Conservation (phyloP, 2,329 filamentous ascomycete genomes). For the Verruconis gallopava region DNA sequence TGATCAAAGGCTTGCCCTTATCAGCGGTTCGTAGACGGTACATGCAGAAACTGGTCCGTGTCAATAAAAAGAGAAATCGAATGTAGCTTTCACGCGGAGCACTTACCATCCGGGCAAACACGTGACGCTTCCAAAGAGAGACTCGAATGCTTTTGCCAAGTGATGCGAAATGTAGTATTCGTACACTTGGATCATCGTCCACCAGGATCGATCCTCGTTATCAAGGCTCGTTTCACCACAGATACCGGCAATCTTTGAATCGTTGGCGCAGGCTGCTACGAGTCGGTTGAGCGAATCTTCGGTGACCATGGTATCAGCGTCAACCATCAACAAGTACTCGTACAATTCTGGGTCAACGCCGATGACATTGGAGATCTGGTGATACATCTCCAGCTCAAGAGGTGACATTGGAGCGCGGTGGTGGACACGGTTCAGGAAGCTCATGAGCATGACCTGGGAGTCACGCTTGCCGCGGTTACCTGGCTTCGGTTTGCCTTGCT, state of each 20-base stretch:
- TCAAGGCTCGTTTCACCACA: conserved; percentile 94
- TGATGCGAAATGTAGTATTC: conserved; percentile 99
- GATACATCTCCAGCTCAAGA: conserved; percentile 94
- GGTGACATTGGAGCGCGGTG: conserved; percentile 90
- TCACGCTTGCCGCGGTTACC: conserved; percentile 98
- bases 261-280: conserved; percentile 83
- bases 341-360: conserved; percentile 95
- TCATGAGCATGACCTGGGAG: conserved; percentile 90
- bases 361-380: conserved; percentile 98
- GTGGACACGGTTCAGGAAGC: conserved; percentile 95
- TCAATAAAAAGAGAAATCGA: no score
- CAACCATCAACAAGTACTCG: conserved; percentile 93
- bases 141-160: conserved; percentile 92
- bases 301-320: conserved; percentile 87
- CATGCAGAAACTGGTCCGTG: conserved; percentile 83
- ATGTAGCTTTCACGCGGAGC: no score
- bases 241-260: conserved; percentile 92
- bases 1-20: conserved; percentile 86
- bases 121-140: conserved; percentile 91
- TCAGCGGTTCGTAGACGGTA: conserved; percentile 90
- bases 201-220: conserved; percentile 91
- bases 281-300: conserved; percentile 88
- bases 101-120: conserved; percentile 98
- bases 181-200: conserved; percentile 99
- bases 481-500: conserved; percentile 80